These are phyloP conservation scores for Plasmodium falciparum DNA, from an alignment of 169 alveolate genomes.

Conservation along the genomic window DNA sequence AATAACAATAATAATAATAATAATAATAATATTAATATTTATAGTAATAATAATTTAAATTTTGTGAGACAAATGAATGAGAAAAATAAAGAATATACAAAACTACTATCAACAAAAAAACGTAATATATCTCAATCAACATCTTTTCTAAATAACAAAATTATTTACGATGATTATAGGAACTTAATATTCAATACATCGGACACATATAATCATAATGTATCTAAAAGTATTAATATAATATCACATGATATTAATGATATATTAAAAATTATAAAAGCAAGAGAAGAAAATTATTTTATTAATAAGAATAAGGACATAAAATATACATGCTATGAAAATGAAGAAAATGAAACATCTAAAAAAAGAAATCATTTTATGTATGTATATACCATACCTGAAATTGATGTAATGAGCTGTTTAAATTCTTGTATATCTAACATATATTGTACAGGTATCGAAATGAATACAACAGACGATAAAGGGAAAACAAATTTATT, in stretches of 20 bases:
- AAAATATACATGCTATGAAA: conserved; percentile 32
- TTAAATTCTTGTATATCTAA: conserved; percentile 77
- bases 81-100: background rate
- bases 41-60: background rate
- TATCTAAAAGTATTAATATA: background rate
- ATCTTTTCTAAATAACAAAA: too few relatives aligned
- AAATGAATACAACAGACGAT: conserved; percentile 60
- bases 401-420: conserved; percentile 76
- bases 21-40: background rate
- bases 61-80: too few relatives aligned
- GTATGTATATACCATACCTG: conserved; percentile 47
- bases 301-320: conserved; percentile 10
- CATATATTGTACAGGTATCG: conserved; percentile 83
- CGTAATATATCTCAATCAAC: background rate
- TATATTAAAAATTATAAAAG: conserved; percentile 16
- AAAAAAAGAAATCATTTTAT: conserved; percentile 10
- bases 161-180: too few relatives aligned
- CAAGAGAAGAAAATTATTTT: conserved; percentile 41
- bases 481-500: conserved; percentile 34
- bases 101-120: background rate
- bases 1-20: background rate
- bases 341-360: background rate
- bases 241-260: background rate
- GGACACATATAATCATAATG: too few relatives aligned
- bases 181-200: too few relatives aligned